Conservation (phyloP, 768 basidiomycete genomes). For the Leucocoprinus leucothites region DNA sequence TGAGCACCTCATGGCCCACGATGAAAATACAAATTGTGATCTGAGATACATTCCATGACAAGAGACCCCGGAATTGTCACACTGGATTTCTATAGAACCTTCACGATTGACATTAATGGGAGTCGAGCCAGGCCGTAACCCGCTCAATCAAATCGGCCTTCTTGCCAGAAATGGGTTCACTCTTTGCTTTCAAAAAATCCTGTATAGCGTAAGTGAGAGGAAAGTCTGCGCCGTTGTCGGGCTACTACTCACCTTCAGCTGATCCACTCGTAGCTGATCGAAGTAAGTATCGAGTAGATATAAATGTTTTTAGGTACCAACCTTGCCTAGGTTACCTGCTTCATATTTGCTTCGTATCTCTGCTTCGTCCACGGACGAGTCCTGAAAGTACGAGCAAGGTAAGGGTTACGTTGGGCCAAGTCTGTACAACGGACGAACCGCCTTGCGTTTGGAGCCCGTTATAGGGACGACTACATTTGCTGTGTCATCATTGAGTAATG, state of each 20-base stretch:
- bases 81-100: not conserved
- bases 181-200: slow-evolving; percentile 75
- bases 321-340: slow-evolving; percentile 61
- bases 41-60: slow-evolving; percentile 1
- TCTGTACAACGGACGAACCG: slow-evolving; percentile 41
- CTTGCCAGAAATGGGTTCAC: slow-evolving; percentile 58
- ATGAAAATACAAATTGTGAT: not conserved
- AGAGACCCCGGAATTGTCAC: slow-evolving; percentile 2
- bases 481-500: slow-evolving; percentile 60
- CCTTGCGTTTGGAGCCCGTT: slow-evolving; percentile 66
- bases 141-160: slow-evolving; percentile 73
- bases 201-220: slow-evolving; percentile 23
- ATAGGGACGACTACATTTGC: slow-evolving; percentile 46
- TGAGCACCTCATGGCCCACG: no score
- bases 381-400: slow-evolving; percentile 34
- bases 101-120: slow-evolving; percentile 22
- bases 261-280: slow-evolving; percentile 68
- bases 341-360: slow-evolving; percentile 71
- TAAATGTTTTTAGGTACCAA: slow-evolving; percentile 26
- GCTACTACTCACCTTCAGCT: slow-evolving; percentile 58
- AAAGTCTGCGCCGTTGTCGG: slow-evolving; percentile 1
- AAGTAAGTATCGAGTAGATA: slow-evolving; percentile 9
- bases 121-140: slow-evolving; percentile 58
- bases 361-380: slow-evolving; percentile 62
- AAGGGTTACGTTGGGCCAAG: not conserved